phyloP scores from a whole-genome alignment of 768 basidiomycete genomes.

The Podaxis sp. region DNA sequence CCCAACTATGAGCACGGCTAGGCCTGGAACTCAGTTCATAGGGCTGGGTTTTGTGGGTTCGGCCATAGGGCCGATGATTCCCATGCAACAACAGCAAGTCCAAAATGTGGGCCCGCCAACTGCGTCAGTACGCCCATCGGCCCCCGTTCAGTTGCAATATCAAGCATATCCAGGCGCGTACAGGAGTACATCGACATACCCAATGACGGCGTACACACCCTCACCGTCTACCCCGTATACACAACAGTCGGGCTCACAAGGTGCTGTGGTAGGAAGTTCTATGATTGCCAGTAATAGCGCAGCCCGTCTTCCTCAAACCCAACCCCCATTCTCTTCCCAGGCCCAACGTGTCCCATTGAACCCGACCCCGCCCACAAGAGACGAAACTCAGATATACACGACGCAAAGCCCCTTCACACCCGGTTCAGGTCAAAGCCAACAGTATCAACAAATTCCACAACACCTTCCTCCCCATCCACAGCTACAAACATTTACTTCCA shows the following conservation, averaged over 20 bases:
- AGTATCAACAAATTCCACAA: constrained; percentile 1
- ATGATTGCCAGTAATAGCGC: background rate
- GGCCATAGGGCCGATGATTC: background rate
- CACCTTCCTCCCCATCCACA: background rate
- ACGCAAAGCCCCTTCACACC: background rate
- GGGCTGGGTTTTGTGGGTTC: background rate
- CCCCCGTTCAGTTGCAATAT: background rate
- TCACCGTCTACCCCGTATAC: background rate
- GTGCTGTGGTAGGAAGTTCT: background rate
- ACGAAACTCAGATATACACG: background rate
- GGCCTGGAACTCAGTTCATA: background rate
- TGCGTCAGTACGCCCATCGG: background rate
- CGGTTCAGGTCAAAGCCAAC: background rate
- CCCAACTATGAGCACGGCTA: background rate
- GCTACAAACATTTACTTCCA: background rate
- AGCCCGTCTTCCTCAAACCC: background rate
- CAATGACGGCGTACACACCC: background rate
- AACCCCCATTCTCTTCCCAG: background rate
- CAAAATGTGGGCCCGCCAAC: background rate
- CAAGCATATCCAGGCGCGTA: background rate
- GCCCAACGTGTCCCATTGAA: background rate
- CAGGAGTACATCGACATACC: background rate
- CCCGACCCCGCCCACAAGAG: background rate
- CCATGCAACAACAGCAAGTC: background rate
- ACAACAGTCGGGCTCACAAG: background rate